Percentiles rank a stretch among this genome's conserved stretches.
These are phyloP conservation scores for Cymbidium sinense DNA, from an alignment of 106 monocot genomes.

Conservation along the genomic window DNA sequence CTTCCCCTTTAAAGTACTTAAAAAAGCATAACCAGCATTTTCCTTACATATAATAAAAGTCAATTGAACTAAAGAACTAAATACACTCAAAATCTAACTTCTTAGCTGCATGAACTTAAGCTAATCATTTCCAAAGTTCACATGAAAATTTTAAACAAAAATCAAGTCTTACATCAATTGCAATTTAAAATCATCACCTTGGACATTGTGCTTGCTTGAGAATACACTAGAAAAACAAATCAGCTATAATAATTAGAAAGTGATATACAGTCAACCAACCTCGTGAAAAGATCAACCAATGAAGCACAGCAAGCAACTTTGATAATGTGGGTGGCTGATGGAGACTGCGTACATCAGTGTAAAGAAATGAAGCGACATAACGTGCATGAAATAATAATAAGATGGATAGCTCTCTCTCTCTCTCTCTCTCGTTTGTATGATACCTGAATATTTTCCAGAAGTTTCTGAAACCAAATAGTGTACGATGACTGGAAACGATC, in stretches of 20 bases:
- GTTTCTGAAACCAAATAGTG: conserved; percentile 68
- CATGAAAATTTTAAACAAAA: background rate
- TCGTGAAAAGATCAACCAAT: conserved; percentile 70
- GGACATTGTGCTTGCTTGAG: background rate
- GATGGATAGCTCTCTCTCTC: too few species aligned
- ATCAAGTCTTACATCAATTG: background rate
- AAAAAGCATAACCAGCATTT: background rate
- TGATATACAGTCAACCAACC: conserved; percentile 31
- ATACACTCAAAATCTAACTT: too few species aligned
- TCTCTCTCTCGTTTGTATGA: too few species aligned
- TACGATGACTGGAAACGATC: conserved; percentile 61
- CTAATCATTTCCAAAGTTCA: background rate
- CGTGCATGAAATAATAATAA: background rate
- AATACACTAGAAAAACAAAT: background rate
- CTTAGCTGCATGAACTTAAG: background rate
- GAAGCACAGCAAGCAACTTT: conserved; percentile 68
- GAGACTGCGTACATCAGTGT: conserved; percentile 33
- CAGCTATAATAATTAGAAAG: background rate
- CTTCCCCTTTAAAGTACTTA: background rate
- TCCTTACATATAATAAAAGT: too few species aligned
- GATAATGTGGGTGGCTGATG: conserved; percentile 43
- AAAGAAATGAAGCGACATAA: background rate
- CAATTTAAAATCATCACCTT: background rate
- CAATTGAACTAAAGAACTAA: too few species aligned
- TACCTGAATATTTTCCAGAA: conserved; percentile 61